phyloP scores from a whole-genome alignment of 257 asterid species.

The Cruciata laevipes region DNA sequence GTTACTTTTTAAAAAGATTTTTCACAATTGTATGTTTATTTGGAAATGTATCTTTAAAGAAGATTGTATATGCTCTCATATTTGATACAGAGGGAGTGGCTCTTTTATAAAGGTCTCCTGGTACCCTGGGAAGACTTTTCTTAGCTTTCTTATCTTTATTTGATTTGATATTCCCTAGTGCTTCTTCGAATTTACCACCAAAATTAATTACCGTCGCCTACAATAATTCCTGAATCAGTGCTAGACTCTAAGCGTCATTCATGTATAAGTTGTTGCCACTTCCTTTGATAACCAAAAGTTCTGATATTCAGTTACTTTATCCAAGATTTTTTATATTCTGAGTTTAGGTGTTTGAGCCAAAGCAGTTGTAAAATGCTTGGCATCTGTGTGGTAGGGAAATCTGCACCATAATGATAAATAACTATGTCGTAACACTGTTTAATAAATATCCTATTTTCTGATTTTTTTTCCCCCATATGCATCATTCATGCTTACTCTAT shows the following conservation, averaged over 20 bases:
- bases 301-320: neutral
- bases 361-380: neutral
- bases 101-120: neutral
- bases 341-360: neutral
- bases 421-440: neutral
- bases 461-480: neutral
- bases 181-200: neutral
- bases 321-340: neutral
- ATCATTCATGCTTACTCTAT: slow-evolving; percentile 9
- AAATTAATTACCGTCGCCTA: neutral
- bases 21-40: neutral
- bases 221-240: neutral
- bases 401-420: neutral
- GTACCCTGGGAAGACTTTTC: neutral
- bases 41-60: neutral
- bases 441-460: neutral
- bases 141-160: neutral
- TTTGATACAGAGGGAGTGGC: neutral
- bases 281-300: neutral
- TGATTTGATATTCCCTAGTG: neutral
- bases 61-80: neutral
- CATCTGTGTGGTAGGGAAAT: neutral
- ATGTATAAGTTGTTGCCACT: neutral
- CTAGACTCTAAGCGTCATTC: neutral
- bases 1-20: neutral